Percentiles rank a stretch among this genome's conserved stretches.
These are phyloP conservation scores for Alternaria panax DNA, from an alignment of 2,329 filamentous ascomycete species.

Conservation along the genomic window DNA sequence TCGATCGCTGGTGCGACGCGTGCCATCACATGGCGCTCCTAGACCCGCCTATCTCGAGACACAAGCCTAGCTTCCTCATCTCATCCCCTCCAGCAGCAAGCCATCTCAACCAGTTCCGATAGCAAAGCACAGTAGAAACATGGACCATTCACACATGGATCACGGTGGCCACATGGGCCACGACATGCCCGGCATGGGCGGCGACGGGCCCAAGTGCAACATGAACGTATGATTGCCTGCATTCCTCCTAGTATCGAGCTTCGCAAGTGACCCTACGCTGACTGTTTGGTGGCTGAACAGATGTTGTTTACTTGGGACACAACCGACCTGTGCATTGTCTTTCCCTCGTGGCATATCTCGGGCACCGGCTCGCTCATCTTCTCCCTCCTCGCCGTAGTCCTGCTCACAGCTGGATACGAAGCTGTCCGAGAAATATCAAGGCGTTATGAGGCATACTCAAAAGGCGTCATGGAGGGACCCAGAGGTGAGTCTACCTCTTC, in stretches of 20 bases:
- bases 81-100: neutral
- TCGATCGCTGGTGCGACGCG: slow-evolving; percentile 31
- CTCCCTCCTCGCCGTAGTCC: slow-evolving; percentile 82
- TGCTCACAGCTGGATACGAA: slow-evolving; percentile 92
- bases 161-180: slow-evolving; percentile 61
- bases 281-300: slow-evolving; percentile 55
- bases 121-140: slow-evolving; percentile 26
- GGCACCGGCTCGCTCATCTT: slow-evolving; percentile 76
- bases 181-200: slow-evolving; percentile 59
- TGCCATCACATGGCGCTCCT: slow-evolving; percentile 2
- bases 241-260: slow-evolving; percentile 4
- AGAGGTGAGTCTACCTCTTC: slow-evolving; percentile 39
- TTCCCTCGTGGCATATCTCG: slow-evolving; percentile 86
- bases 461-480: slow-evolving; percentile 34
- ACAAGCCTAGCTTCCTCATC: slow-evolving; percentile 2
- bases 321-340: slow-evolving; percentile 93
- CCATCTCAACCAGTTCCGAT: neutral
- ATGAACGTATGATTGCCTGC: slow-evolving; percentile 77
- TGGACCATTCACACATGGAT: slow-evolving; percentile 53
- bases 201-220: slow-evolving; percentile 70
- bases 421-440: slow-evolving; percentile 79
- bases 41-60: slow-evolving; percentile 11
- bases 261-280: neutral
- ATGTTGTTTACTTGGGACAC: slow-evolving; percentile 99
- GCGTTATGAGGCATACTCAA: slow-evolving; percentile 69